A percentile compares a stretch with the other conserved stretches of the same genome.
Conservation (phyloP, 495 filamentous ascomycete genomes). For the Extremus antarcticus region DNA sequence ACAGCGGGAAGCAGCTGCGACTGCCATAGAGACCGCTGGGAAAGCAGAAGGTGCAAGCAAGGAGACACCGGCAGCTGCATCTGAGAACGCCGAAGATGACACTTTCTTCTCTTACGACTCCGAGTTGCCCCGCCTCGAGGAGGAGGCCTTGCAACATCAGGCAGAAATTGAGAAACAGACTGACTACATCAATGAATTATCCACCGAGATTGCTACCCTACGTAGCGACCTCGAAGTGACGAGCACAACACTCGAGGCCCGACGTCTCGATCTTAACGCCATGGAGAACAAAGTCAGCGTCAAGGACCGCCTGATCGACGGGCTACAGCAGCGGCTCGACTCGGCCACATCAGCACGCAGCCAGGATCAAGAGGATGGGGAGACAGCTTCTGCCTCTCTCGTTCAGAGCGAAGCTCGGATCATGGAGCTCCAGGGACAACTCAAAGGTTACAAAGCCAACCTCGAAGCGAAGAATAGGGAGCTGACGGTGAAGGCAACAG, state of each 20-base stretch:
- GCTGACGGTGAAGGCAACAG: constrained; percentile 9
- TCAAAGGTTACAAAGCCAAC: not conserved
- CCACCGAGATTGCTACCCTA: constrained; percentile 12
- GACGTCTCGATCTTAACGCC: constrained; percentile 11
- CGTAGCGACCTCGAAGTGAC: constrained; percentile 5
- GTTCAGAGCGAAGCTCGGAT: constrained; percentile 6
- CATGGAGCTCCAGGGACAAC: constrained; percentile 1
- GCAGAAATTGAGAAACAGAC: constrained; percentile 19
- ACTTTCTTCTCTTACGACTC: constrained; percentile 75
- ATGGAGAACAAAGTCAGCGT: constrained; percentile 16
- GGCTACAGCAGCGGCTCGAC: constrained; percentile 14
- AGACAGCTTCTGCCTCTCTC: constrained; percentile 5
- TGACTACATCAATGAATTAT: constrained; percentile 16
- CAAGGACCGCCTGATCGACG: constrained; percentile 6
- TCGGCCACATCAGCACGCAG: not conserved
- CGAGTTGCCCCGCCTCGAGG: constrained; percentile 52
- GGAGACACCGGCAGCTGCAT: not conserved
- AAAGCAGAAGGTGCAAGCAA: constrained; percentile 1
- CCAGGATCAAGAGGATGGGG: constrained; percentile 12
- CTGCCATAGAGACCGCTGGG: not conserved
- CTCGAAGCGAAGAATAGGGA: not conserved
- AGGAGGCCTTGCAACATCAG: constrained; percentile 24
- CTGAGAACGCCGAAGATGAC: constrained; percentile 34
- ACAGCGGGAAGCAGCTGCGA: constrained; percentile 6
- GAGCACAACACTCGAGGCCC: not conserved